Evolutionary conservation across 2,329 filamentous ascomycete species (phyloP).

Genomic region (Cordyceps pruinosa): DNA sequence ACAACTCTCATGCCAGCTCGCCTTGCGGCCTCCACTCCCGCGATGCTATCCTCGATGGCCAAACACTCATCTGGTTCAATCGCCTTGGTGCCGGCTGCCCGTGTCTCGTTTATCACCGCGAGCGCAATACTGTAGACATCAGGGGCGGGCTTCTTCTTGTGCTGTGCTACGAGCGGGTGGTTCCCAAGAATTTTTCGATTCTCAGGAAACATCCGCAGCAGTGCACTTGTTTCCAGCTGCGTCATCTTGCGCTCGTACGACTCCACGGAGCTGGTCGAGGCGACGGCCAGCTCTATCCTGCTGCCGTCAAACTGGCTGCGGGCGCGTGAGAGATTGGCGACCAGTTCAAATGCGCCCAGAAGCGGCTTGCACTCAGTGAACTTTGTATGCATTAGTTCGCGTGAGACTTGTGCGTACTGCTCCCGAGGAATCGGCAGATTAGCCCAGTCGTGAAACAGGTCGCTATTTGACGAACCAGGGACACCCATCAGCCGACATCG

Average conservation of each 20-base stretch:
- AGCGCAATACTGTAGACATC: slow-evolving; percentile 68
- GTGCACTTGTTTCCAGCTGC: slow-evolving; percentile 16
- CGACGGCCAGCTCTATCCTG: slow-evolving; percentile 54
- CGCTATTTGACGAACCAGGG: slow-evolving; percentile 39
- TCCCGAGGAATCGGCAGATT: slow-evolving; percentile 55
- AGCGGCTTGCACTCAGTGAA: slow-evolving; percentile 45
- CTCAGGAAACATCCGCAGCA: slow-evolving; percentile 39
- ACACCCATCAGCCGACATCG: slow-evolving; percentile 65
- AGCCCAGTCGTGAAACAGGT: slow-evolving; percentile 62
- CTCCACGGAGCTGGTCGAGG: slow-evolving; percentile 52
- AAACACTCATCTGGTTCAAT: slow-evolving; percentile 39
- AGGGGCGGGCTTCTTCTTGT: slow-evolving; percentile 63
- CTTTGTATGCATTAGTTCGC: slow-evolving; percentile 19
- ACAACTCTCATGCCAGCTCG: slow-evolving; percentile 67
- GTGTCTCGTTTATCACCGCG: slow-evolving; percentile 52
- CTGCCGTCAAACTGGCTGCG: slow-evolving; percentile 17
- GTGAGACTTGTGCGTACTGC: slow-evolving; percentile 25
- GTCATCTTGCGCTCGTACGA: slow-evolving; percentile 58
- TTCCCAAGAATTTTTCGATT: slow-evolving; percentile 57
- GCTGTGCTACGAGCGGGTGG: slow-evolving; percentile 53
- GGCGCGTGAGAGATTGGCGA: slow-evolving; percentile 36
- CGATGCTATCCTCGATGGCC: slow-evolving; percentile 53
- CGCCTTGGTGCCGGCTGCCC: slow-evolving; percentile 37
- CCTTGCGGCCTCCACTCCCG: slow-evolving; percentile 63
- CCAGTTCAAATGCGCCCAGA: slow-evolving; percentile 53